Conservation (phyloP, 2,329 filamentous ascomycete genomes). For the Passalora sequoiae region DNA sequence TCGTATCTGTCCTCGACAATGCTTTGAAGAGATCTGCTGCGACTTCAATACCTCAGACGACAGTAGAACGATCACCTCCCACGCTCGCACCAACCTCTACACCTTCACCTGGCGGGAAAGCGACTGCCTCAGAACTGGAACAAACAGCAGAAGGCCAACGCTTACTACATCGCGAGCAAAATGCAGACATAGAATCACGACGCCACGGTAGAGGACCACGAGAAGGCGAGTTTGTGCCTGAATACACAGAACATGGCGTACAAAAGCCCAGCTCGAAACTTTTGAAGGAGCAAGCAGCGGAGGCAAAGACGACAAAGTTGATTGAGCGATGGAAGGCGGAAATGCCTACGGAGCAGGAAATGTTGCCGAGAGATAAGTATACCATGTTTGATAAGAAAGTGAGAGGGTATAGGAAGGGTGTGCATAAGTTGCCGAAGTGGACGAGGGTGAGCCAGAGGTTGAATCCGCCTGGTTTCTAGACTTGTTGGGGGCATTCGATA, state of each 20-base stretch:
- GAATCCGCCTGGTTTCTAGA: slow-evolving; percentile 94
- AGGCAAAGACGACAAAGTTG: slow-evolving; percentile 61
- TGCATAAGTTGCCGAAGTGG: slow-evolving; percentile 78
- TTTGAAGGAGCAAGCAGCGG: slow-evolving; percentile 25
- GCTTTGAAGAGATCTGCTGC: slow-evolving; percentile 23
- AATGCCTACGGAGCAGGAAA: slow-evolving; percentile 94
- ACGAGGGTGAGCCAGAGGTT: slow-evolving; percentile 89
- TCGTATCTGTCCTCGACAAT: slow-evolving; percentile 76
- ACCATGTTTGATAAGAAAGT: slow-evolving; percentile 95
- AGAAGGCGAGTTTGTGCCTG: slow-evolving; percentile 26
- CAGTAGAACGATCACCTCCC: slow-evolving; percentile 2
- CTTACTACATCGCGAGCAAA: slow-evolving; percentile 20
- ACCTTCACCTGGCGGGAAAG: slow-evolving; percentile 15
- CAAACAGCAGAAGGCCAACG: slow-evolving; percentile 32
- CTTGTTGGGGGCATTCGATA: too few species aligned
- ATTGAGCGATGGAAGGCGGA: slow-evolving; percentile 88
- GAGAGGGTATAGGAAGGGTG: slow-evolving; percentile 91
- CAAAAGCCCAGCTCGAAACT: slow-evolving; percentile 14
- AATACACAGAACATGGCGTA: slow-evolving; percentile 4
- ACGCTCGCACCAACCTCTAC: slow-evolving; percentile 4
- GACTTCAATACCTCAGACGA: slow-evolving; percentile 6
- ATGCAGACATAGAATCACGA: slow-evolving; percentile 13
- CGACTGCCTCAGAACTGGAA: slow-evolving; percentile 26
- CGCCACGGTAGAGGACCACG: slow-evolving; percentile 32
- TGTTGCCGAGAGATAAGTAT: slow-evolving; percentile 96